A percentile compares a stretch with the other conserved stretches of the same genome.
Evolutionary conservation across 177 flowering plant genomes (phyloP).

Genomic region (Vitis hybrid): DNA sequence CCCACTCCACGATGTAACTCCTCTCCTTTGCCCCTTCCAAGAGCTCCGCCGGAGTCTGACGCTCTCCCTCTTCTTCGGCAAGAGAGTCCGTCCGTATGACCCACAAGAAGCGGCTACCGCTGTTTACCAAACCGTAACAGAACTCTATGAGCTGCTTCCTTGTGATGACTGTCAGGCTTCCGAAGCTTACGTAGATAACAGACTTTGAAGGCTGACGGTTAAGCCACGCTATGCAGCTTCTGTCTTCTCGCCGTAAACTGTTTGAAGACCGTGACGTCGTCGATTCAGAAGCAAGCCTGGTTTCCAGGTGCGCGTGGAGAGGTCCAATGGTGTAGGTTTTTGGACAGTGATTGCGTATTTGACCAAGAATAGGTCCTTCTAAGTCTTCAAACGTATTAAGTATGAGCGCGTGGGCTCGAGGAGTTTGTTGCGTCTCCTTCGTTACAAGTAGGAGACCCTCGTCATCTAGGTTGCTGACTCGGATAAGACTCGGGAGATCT

Average conservation of each 20-base stretch:
- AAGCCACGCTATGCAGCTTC: slow-evolving; percentile 30
- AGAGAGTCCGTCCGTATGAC: too few species aligned
- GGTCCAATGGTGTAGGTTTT: too few species aligned
- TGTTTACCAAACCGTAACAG: too few species aligned
- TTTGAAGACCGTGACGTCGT: too few species aligned
- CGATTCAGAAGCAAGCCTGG: too few species aligned
- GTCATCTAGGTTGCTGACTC: slow-evolving; percentile 10
- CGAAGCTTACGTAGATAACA: slow-evolving; percentile 9
- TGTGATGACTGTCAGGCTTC: too few species aligned
- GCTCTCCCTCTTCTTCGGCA: too few species aligned
- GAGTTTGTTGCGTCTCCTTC: slow-evolving; percentile 16
- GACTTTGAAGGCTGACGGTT: slow-evolving; percentile 26
- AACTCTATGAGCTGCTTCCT: too few species aligned
- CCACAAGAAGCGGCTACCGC: too few species aligned
- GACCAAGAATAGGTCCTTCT: slow-evolving; percentile 39
- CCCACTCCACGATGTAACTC: slow-evolving; percentile 31
- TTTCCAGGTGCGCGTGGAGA: too few species aligned
- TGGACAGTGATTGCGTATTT: slow-evolving; percentile 18
- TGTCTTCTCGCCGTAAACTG: slow-evolving; percentile 6
- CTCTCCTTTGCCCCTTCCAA: too few species aligned
- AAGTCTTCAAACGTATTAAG: slow-evolving; percentile 64
- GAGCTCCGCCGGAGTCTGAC: too few species aligned
- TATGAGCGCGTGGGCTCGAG: slow-evolving; percentile 30
- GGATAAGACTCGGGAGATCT: slow-evolving; percentile 46
- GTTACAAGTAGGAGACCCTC: slow-evolving; percentile 13